phyloP scores from a whole-genome alignment of 1,284 basidiomycete genomes.

The Moniliella sp. region DNA sequence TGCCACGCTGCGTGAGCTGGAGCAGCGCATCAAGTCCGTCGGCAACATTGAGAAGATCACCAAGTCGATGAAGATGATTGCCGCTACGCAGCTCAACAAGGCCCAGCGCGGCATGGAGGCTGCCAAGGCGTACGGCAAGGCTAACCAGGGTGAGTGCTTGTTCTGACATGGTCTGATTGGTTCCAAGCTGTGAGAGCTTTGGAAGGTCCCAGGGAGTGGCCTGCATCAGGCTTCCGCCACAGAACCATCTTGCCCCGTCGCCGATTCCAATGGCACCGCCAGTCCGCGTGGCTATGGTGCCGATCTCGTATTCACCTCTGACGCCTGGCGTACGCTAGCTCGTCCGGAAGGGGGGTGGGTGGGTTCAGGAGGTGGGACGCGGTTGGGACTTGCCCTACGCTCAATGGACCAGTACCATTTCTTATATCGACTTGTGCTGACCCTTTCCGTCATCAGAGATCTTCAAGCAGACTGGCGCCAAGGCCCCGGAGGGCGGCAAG shows the following conservation, averaged over 20 bases:
- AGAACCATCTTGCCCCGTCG: background rate
- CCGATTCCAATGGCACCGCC: background rate
- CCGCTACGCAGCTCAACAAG: slow-evolving; percentile 84
- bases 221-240: too few species aligned
- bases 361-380: too few species aligned
- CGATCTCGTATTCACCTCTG: too few species aligned
- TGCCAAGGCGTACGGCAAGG: slow-evolving; percentile 79
- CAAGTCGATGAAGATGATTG: slow-evolving; percentile 90
- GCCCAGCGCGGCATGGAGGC: slow-evolving; percentile 68
- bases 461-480: slow-evolving; percentile 28
- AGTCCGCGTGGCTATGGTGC: background rate
- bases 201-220: too few species aligned
- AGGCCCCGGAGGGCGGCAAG: slow-evolving; percentile 18
- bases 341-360: too few species aligned
- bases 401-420: too few species aligned
- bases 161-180: background rate
- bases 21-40: slow-evolving; percentile 87
- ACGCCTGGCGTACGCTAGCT: too few species aligned
- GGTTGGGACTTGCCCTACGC: too few species aligned
- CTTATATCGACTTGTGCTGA: too few species aligned
- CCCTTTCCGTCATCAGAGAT: slow-evolving; percentile 12
- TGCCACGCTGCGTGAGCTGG: slow-evolving; percentile 92
- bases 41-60: slow-evolving; percentile 94
- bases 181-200: slow-evolving; percentile 46
- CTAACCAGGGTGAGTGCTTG: slow-evolving; percentile 56